phyloP scores from a whole-genome alignment of 352 stramenopile species.

The Pythium phragmiticola region DNA sequence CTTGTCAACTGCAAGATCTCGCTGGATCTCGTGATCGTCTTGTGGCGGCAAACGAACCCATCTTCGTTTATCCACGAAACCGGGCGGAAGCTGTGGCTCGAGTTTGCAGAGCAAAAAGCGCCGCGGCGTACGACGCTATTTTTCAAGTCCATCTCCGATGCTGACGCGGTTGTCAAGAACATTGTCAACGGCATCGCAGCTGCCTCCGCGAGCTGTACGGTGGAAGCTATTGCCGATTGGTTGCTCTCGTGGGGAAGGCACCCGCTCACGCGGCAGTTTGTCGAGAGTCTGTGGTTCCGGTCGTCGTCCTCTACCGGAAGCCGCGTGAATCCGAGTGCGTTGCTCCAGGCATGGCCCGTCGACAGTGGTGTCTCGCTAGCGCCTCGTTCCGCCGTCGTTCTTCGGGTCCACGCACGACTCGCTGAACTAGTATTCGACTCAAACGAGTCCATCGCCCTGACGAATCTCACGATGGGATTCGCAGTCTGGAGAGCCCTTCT shows the following conservation, averaged over 20 bases:
- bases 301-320: not conserved
- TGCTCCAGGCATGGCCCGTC: constrained; percentile 12
- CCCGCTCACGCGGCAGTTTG: constrained; percentile 41
- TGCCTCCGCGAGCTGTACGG: constrained; percentile 32
- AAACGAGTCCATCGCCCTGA: constrained; percentile 32
- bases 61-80: constrained; percentile 30
- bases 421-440: constrained; percentile 20
- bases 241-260: constrained; percentile 52
- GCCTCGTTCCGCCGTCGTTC: not conserved
- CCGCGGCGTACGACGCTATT: constrained; percentile 21
- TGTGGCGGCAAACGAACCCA: constrained; percentile 36
- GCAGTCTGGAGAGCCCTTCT: constrained; percentile 43
- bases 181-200: constrained; percentile 18
- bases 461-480: constrained; percentile 36
- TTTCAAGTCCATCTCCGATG: constrained; percentile 4
- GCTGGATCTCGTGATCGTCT: constrained; percentile 30
- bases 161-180: not conserved
- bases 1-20: constrained; percentile 28
- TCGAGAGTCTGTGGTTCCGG: constrained; percentile 53
- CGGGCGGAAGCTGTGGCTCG: constrained; percentile 32
- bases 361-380: constrained; percentile 2
- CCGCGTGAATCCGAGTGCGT: constrained; percentile 1
- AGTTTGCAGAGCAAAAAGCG: constrained; percentile 16
- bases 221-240: constrained; percentile 50
- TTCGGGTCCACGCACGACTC: constrained; percentile 10